Evolutionary conservation across 176 grass and related monocot genomes (phyloP).

Genomic region (Alopecurus myosuroides): DNA sequence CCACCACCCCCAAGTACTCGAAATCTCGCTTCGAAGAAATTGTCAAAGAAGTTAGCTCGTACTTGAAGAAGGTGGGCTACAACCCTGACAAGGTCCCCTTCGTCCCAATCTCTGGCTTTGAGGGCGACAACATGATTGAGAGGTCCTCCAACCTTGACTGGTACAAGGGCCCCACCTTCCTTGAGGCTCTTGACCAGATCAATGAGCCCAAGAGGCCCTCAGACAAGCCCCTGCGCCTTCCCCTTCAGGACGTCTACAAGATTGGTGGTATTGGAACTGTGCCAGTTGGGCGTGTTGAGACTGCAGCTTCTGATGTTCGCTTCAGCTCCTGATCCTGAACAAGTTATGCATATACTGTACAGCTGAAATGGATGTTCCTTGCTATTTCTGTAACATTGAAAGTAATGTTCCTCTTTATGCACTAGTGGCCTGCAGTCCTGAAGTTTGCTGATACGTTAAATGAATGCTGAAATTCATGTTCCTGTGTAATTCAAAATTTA

Average conservation of each 20-base stretch:
- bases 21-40: conserved; percentile 78
- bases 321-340: too few relatives aligned
- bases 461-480: too few relatives aligned
- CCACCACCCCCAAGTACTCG: conserved; percentile 81
- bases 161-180: conserved; percentile 83
- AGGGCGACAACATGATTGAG: conserved; percentile 94
- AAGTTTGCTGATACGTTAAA: too few relatives aligned
- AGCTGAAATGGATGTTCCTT: too few relatives aligned
- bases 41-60: conserved; percentile 70
- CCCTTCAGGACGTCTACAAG: conserved; percentile 99
- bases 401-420: too few relatives aligned
- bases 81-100: conserved; percentile 87
- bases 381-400: too few relatives aligned
- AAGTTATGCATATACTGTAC: too few relatives aligned
- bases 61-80: conserved; percentile 81
- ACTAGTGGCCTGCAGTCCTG: too few relatives aligned
- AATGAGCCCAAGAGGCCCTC: conserved; percentile 81
- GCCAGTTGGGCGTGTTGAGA: conserved; percentile 79
- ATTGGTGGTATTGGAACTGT: conserved; percentile 93
- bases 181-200: conserved; percentile 84
- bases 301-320: too few relatives aligned
- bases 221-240: conserved; percentile 93
- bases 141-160: conserved; percentile 83
- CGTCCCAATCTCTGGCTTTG: conserved; percentile 76
- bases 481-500: too few relatives aligned